phyloP scores from a whole-genome alignment of 129 eudicot species.

The Centrapalus pauciflorus region DNA sequence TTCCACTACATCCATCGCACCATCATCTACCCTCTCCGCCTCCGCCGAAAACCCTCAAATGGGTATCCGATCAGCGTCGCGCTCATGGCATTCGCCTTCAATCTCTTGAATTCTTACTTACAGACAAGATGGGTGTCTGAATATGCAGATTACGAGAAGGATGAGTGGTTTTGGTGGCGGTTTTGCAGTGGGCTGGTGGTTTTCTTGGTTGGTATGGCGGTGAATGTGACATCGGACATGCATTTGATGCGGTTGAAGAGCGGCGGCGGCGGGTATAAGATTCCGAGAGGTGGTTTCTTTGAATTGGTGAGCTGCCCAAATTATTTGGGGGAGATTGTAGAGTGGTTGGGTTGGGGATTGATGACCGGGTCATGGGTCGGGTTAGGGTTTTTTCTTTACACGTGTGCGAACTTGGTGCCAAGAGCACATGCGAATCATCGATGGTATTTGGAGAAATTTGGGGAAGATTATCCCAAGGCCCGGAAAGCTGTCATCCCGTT shows the following conservation, averaged over 20 bases:
- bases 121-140: slow-evolving; percentile 75
- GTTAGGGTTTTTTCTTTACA: slow-evolving; percentile 63
- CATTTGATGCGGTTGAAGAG: slow-evolving; percentile 54
- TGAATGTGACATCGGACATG: slow-evolving; percentile 61
- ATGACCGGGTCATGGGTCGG: slow-evolving; percentile 89
- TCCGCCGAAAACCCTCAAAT: slow-evolving; percentile 11
- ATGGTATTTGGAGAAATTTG: slow-evolving; percentile 87
- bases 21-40: slow-evolving; percentile 71
- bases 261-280: slow-evolving; percentile 65
- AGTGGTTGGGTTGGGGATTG: slow-evolving; percentile 86
- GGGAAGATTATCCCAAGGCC: slow-evolving; percentile 69
- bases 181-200: slow-evolving; percentile 48
- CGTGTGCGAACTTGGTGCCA: slow-evolving; percentile 82
- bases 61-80: slow-evolving; percentile 60
- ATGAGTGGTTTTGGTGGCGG: slow-evolving; percentile 70
- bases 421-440: slow-evolving; percentile 66
- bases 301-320: slow-evolving; percentile 76
- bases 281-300: slow-evolving; percentile 80
- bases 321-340: slow-evolving; percentile 80
- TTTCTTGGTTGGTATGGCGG: slow-evolving; percentile 54
- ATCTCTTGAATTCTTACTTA: slow-evolving; percentile 60
- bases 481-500: slow-evolving; percentile 85
- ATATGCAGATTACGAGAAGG: slow-evolving; percentile 44
- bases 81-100: slow-evolving; percentile 53
- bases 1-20: slow-evolving; percentile 88